Evolutionary conservation across 148 eudicot genomes (phyloP), one percentile per base, ranked within the genome.

Genomic region (Diospyros kaki): DNA sequence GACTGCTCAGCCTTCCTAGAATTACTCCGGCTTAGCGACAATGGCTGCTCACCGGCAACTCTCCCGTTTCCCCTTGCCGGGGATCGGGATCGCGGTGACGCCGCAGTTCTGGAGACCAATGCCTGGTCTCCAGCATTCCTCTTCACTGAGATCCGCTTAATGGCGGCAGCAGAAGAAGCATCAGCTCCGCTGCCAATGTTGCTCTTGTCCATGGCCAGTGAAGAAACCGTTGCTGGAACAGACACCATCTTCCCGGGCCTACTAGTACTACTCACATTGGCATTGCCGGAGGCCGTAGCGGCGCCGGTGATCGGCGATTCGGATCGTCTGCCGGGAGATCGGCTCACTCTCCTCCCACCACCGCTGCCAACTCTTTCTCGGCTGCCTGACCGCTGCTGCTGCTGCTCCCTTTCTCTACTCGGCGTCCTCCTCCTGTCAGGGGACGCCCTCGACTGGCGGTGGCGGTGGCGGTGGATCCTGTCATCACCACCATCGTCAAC

Each of bases 201-300:
- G 65, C 82, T 84, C 83, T 89, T 93, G 58, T 90, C 95, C 80
- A 80, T 63, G 1, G 90, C 76, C 75, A 88, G 17, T 2, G 89
- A 82, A 17, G 90, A 68, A 6, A 91, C 96, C 43, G 93, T 92
- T 5, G 98, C 93, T 15, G 99, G 99, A 1, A 95, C 99, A 9
- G 99, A 89, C 2, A 95, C 90, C 90, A 95, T 82, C 73, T 95
- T 95, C 74, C 90, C 97, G 0, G 97, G 97, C 84, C 80, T 85
- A 46, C 9, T 68, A 71, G 72, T 38, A 12, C 28, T 69, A 12
- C 44, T 58, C 18, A 71, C 53, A 58, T 42, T 55, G 11, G 48
- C 76, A 71, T 75, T 78, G 9, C 68, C 79, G 40, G 77, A 66
- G 1, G 85, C 50, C 2, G 75, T 4, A 28, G 66, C 4, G 44